Percentiles rank a stretch among this genome's conserved stretches.
These are phyloP conservation scores for Neurospora sp. DNA, from an alignment of 495 filamentous ascomycete species.

Conservation along the genomic window DNA sequence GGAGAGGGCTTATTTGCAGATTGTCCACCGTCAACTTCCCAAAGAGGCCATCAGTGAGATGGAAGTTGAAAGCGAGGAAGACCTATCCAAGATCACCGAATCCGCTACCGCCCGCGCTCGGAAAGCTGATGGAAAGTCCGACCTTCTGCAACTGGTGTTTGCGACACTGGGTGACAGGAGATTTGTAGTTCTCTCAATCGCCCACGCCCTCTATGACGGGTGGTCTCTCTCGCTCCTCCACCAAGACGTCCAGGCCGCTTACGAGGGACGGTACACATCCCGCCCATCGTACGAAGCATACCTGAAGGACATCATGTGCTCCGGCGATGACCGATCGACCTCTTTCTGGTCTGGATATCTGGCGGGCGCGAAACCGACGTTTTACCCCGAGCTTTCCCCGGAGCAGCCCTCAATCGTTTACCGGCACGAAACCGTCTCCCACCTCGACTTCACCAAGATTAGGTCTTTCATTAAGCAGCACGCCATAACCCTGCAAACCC, in stretches of 20 bases:
- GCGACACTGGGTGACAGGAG: constrained; percentile 19
- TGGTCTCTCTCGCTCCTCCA: constrained; percentile 60
- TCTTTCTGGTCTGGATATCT: constrained; percentile 54
- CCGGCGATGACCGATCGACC: constrained; percentile 26
- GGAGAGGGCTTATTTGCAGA: constrained; percentile 51
- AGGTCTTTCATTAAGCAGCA: constrained; percentile 44
- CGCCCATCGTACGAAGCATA: constrained; percentile 38
- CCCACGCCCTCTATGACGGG: constrained; percentile 75
- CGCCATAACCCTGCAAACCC: constrained; percentile 51
- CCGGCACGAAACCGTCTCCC: constrained; percentile 38
- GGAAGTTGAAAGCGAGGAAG: constrained; percentile 11
- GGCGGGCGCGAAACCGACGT: constrained; percentile 31
- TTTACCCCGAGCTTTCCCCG: constrained; percentile 13
- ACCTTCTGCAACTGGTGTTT: constrained; percentile 34
- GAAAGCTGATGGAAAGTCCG: constrained; percentile 9
- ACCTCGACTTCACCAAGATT: constrained; percentile 20
- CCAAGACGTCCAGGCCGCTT: constrained; percentile 51
- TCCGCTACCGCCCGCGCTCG: constrained; percentile 20
- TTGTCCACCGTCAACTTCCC: constrained; percentile 34
- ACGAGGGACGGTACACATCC: constrained; percentile 27
- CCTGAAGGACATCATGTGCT: constrained; percentile 34
- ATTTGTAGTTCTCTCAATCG: constrained; percentile 58
- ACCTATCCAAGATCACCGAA: constrained; percentile 17
- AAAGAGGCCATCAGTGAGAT: constrained; percentile 1
- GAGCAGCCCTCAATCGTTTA: constrained; percentile 15